Evolutionary conservation across 768 basidiomycete genomes (phyloP).

Genomic region (Calocera viscosa): DNA sequence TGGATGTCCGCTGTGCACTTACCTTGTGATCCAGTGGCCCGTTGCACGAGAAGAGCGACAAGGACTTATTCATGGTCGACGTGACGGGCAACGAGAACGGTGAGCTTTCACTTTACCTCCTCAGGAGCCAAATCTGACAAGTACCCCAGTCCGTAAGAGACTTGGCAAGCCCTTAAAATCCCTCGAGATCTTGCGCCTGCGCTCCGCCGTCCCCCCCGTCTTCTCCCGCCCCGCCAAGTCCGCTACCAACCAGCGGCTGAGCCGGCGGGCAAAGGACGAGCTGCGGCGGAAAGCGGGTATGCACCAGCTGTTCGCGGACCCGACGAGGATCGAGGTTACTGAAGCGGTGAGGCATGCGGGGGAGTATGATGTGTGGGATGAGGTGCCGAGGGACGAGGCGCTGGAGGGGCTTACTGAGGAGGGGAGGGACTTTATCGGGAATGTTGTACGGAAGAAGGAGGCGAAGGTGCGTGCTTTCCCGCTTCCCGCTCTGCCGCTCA

Average conservation of each 20-base stretch:
- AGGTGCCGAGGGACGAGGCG: conserved; percentile 28
- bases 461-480: conserved; percentile 39
- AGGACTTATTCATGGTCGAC: conserved; percentile 71
- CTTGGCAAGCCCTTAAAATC: conserved; percentile 40
- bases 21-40: conserved; percentile 36
- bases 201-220: conserved; percentile 80
- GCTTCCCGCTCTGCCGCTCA: neutral
- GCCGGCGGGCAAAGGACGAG: conserved; percentile 57
- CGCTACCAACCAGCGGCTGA: conserved; percentile 31
- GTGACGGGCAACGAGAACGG: conserved; percentile 63
- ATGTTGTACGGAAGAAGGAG: conserved; percentile 28
- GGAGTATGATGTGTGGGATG: conserved; percentile 40
- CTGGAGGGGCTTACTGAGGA: conserved; percentile 31
- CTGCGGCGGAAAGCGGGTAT: conserved; percentile 68
- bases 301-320: conserved; percentile 46
- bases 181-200: conserved; percentile 65
- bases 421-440: conserved; percentile 19
- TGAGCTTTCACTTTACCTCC: conserved; percentile 25
- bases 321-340: conserved; percentile 20
- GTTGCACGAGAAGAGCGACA: conserved; percentile 54
- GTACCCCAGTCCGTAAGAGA: conserved; percentile 42
- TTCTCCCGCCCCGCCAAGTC: conserved; percentile 39
- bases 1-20: neutral
- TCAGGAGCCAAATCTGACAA: neutral
- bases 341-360: conserved; percentile 39